These are phyloP conservation scores for Microsporum audouinii DNA, from an alignment of 2,329 filamentous ascomycete genomes.

Conservation along the genomic window DNA sequence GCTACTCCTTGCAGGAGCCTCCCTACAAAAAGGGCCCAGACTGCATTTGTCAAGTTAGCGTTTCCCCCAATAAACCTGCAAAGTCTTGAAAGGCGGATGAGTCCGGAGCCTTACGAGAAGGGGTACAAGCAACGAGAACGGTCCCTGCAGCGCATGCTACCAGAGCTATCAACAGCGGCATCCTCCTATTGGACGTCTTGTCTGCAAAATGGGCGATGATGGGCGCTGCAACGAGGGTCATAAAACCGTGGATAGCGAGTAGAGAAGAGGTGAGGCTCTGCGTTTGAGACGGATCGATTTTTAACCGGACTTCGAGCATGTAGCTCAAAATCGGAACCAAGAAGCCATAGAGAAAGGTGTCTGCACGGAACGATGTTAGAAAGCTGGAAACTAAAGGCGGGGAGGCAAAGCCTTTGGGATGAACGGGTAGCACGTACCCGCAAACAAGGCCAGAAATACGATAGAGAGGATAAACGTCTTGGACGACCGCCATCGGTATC, in stretches of 20 bases:
- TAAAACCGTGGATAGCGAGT: slow-evolving; percentile 19
- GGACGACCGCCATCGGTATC: background rate
- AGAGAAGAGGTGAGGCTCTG: slow-evolving; percentile 20
- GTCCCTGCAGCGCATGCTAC: slow-evolving; percentile 20
- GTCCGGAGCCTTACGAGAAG: background rate
- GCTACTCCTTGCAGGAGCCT: background rate
- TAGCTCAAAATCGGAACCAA: slow-evolving; percentile 24
- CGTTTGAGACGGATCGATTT: slow-evolving; percentile 16
- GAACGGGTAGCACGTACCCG: background rate
- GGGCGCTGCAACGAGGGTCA: slow-evolving; percentile 17
- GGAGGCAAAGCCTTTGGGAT: background rate
- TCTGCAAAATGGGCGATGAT: slow-evolving; percentile 20
- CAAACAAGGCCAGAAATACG: background rate
- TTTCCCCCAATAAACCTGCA: too few relatives aligned
- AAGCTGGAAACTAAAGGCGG: background rate
- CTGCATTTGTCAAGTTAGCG: background rate
- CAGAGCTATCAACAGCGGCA: slow-evolving; percentile 19
- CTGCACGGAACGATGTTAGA: slow-evolving; percentile 10
- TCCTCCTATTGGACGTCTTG: slow-evolving; percentile 16
- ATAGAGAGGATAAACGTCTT: background rate
- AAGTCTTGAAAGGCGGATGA: too few relatives aligned
- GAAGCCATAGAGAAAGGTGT: slow-evolving; percentile 23
- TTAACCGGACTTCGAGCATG: slow-evolving; percentile 20
- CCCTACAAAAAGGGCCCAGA: background rate
- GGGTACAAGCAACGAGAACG: background rate